These are phyloP conservation scores for Termitomyces sp. DNA, from an alignment of 768 basidiomycete genomes.

Conservation along the genomic window DNA sequence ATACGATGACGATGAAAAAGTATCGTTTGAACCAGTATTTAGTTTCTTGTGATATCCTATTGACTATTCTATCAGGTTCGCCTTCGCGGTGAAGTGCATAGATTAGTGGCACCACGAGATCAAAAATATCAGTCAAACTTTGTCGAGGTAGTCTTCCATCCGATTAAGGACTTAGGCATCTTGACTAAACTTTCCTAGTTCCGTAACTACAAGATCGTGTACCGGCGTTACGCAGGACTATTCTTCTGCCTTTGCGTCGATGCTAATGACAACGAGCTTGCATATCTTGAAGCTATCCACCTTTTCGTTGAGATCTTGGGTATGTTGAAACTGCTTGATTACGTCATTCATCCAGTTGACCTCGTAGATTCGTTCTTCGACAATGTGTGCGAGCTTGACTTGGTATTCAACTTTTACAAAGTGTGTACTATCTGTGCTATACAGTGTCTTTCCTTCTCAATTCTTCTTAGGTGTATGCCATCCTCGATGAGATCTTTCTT, in stretches of 20 bases:
- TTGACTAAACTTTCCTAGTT: slow-evolving; percentile 49
- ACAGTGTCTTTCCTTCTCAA: background rate
- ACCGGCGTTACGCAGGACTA: slow-evolving; percentile 93
- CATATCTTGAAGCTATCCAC: slow-evolving; percentile 96
- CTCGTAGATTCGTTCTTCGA: slow-evolving; percentile 91
- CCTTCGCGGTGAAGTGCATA: slow-evolving; percentile 92
- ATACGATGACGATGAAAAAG: slow-evolving; percentile 99
- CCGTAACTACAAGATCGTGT: slow-evolving; percentile 96
- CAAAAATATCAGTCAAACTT: slow-evolving; percentile 99
- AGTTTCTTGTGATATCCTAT: background rate
- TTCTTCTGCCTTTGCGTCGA: slow-evolving; percentile 99
- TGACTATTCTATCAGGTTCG: slow-evolving; percentile 56
- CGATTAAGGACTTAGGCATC: background rate
- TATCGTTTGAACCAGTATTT: slow-evolving; percentile 19
- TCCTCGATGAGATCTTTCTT: slow-evolving; percentile 96
- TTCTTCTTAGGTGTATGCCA: slow-evolving; percentile 80
- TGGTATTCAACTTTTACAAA: slow-evolving; percentile 99
- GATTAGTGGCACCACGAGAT: slow-evolving; percentile 92
- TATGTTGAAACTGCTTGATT: slow-evolving; percentile 28
- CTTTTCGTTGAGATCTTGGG: slow-evolving; percentile 97
- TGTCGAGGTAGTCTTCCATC: slow-evolving; percentile 71
- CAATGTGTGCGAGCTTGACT: slow-evolving; percentile 96
- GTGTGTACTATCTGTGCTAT: slow-evolving; percentile 28
- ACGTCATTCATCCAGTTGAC: slow-evolving; percentile 2
- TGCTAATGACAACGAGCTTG: slow-evolving; percentile 96